Evolutionary conservation across 768 basidiomycete genomes (phyloP).

Genomic region (Pleurotus salmoneostramineus): DNA sequence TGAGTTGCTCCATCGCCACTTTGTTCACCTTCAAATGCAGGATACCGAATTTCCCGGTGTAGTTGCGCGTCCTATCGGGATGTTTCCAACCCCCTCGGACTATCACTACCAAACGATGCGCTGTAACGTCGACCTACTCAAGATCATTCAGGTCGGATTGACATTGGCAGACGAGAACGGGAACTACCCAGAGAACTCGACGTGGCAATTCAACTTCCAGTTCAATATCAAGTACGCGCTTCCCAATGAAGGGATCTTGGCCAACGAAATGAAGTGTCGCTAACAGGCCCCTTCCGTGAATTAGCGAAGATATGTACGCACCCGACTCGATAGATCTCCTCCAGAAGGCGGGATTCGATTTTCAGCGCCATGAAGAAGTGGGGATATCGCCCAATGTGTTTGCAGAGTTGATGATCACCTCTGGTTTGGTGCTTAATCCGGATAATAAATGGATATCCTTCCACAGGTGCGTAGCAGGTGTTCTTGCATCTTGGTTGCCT

Average conservation of each 20-base stretch:
- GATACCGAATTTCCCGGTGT: conserved; percentile 99
- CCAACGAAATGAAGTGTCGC: conserved; percentile 11
- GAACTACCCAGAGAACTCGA: conserved; percentile 85
- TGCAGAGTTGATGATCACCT: conserved; percentile 95
- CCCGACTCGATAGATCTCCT: conserved; percentile 96
- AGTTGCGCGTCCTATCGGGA: conserved; percentile 94
- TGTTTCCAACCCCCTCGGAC: conserved; percentile 95
- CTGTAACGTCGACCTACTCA: conserved; percentile 97
- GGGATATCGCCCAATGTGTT: conserved; percentile 94
- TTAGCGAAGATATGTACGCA: conserved; percentile 97
- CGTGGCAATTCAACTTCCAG: conserved; percentile 99
- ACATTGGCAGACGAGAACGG: conserved; percentile 94
- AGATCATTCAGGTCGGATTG: conserved; percentile 96
- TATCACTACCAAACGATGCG: conserved; percentile 99
- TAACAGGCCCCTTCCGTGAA: neutral
- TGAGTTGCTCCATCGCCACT: conserved; percentile 14
- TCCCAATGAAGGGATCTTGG: neutral
- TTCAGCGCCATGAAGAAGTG: conserved; percentile 87
- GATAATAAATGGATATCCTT: conserved; percentile 98
- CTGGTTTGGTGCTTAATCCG: conserved; percentile 83
- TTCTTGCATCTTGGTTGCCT: neutral
- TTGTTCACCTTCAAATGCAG: conserved; percentile 37
- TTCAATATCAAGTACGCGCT: conserved; percentile 78
- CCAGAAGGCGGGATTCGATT: conserved; percentile 94
- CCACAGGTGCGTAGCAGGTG: conserved; percentile 70